Percentiles rank a stretch among this genome's conserved stretches.
Evolutionary conservation across 2,329 filamentous ascomycete species (phyloP).

Genomic region (Paracamarosporium sp.): DNA sequence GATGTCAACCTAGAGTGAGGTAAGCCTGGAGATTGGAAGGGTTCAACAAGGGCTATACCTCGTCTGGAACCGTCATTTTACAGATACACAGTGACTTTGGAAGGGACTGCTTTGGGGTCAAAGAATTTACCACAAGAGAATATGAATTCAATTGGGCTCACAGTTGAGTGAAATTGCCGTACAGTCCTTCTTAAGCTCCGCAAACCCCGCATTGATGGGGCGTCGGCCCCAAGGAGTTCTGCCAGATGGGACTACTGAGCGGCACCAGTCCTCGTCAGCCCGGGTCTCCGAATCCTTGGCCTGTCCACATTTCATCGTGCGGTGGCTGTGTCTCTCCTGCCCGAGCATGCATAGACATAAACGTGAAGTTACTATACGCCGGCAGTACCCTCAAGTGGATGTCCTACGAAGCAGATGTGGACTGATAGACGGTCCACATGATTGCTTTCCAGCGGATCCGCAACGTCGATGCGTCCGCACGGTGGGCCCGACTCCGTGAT

Average conservation of each 20-base stretch:
- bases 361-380: constrained; percentile 16
- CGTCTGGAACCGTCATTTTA: constrained; percentile 71
- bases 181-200: constrained; percentile 30
- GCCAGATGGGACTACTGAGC: constrained; percentile 22
- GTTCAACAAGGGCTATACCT: constrained; percentile 46
- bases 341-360: constrained; percentile 17
- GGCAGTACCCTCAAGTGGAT: constrained; percentile 16
- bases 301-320: constrained; percentile 32
- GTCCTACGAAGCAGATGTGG: constrained; percentile 13
- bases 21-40: constrained; percentile 6
- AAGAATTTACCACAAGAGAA: constrained; percentile 33
- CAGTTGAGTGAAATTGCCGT: constrained; percentile 17
- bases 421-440: constrained; percentile 11
- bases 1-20: constrained; percentile 66
- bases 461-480: constrained; percentile 19
- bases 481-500: constrained; percentile 24
- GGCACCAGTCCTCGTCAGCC: constrained; percentile 21
- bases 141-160: constrained; percentile 35
- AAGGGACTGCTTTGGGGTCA: neutral
- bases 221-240: constrained; percentile 31
- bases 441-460: constrained; percentile 40
- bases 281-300: constrained; percentile 21
- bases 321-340: constrained; percentile 25
- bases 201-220: constrained; percentile 38
- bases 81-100: neutral